These are phyloP conservation scores for Mesembryanthemum crystallinum DNA, from an alignment of 148 eudicot species.

Conservation along the genomic window DNA sequence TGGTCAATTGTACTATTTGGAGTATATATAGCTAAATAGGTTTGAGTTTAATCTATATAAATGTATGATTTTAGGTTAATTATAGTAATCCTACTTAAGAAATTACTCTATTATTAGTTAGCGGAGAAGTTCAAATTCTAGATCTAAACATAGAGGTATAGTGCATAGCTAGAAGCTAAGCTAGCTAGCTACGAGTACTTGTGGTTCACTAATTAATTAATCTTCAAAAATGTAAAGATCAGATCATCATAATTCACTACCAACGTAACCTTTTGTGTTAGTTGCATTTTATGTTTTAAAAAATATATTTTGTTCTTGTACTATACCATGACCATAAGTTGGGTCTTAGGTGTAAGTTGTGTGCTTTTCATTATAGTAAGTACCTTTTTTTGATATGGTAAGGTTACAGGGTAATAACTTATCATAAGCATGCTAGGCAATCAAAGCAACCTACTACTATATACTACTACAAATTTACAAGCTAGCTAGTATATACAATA, in stretches of 20 bases:
- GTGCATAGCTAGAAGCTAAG: not conserved
- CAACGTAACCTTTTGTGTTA: constrained; percentile 1
- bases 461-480: too few relatives aligned
- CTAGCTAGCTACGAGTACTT: not conserved
- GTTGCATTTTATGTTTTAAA: not conserved
- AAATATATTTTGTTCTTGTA: not conserved
- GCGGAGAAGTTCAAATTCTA: too few relatives aligned
- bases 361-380: not conserved
- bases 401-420: too few relatives aligned
- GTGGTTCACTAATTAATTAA: not conserved
- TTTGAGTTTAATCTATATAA: not conserved
- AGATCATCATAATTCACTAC: not conserved
- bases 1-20: constrained; percentile 1
- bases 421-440: too few relatives aligned
- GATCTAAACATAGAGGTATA: too few relatives aligned
- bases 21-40: not conserved
- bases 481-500: too few relatives aligned
- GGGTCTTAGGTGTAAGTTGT: not conserved
- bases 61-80: too few relatives aligned
- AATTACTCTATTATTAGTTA: too few relatives aligned
- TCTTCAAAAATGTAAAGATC: too few relatives aligned
- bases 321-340: not conserved
- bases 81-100: too few relatives aligned
- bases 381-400: not conserved
- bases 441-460: too few relatives aligned